Evolutionary conservation across 2,329 filamentous ascomycete genomes (phyloP).

Genomic region (Alternaria sp.): DNA sequence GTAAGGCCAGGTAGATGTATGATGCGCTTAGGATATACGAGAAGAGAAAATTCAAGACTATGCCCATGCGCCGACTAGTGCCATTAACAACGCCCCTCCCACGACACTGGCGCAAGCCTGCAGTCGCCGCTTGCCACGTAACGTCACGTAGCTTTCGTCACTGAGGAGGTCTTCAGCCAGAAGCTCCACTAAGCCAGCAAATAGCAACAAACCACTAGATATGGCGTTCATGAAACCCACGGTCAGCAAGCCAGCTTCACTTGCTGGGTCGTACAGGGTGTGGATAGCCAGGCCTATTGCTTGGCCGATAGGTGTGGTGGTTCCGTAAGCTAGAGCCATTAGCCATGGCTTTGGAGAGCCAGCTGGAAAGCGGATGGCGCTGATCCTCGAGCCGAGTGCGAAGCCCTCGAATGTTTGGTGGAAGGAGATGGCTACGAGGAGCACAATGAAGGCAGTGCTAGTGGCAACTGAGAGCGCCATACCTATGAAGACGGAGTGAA

Average conservation of each 20-base stretch:
- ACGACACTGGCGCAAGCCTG: conserved; percentile 70
- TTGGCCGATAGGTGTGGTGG: conserved; percentile 62
- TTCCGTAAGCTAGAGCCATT: conserved; percentile 70
- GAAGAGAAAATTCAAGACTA: conserved; percentile 30
- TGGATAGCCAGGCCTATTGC: conserved; percentile 61
- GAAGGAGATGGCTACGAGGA: conserved; percentile 74
- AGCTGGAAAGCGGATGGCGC: conserved; percentile 72
- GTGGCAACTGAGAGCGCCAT: conserved; percentile 76
- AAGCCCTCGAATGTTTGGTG: conserved; percentile 76
- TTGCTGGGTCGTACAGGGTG: conserved; percentile 60
- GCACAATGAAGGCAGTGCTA: conserved; percentile 69
- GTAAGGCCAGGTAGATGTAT: conserved; percentile 19
- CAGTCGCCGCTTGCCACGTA: conserved; percentile 66
- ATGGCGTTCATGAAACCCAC: conserved; percentile 62
- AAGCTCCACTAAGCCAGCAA: conserved; percentile 60
- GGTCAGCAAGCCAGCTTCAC: conserved; percentile 58
- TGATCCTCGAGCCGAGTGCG: conserved; percentile 74
- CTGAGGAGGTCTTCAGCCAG: conserved; percentile 65
- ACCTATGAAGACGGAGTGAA: conserved; percentile 79
- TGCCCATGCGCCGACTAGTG: conserved; percentile 72
- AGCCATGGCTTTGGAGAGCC: conserved; percentile 78
- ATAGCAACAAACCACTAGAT: conserved; percentile 58
- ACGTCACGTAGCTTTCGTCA: conserved; percentile 68
- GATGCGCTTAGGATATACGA: conserved; percentile 1
- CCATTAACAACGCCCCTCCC: conserved; percentile 68